Evolutionary conservation across 805 yeast species (phyloP).

Genomic region (Vanderwaltozyma yarrowii): DNA sequence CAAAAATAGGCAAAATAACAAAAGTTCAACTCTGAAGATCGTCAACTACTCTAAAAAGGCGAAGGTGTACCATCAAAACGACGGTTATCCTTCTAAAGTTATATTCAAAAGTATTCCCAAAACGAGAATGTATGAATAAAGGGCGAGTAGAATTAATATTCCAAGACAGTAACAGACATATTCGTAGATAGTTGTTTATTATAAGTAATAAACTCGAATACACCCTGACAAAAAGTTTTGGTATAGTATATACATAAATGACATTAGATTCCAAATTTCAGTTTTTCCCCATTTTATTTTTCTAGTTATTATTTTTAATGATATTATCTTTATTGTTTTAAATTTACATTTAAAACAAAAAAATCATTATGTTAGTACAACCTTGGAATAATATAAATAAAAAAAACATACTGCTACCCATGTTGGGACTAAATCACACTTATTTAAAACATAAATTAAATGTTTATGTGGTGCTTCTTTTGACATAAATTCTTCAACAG

Average conservation of each 20-base stretch:
- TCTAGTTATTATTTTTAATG: neutral
- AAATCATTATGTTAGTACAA: too few relatives aligned
- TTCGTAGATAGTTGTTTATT: conserved; percentile 33
- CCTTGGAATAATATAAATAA: conserved; percentile 4
- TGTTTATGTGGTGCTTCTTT: conserved; percentile 97
- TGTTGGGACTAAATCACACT: conserved; percentile 96
- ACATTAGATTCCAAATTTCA: neutral
- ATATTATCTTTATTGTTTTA: too few relatives aligned
- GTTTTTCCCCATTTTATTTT: too few relatives aligned
- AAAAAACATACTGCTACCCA: conserved; percentile 93
- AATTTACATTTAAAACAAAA: too few relatives aligned
- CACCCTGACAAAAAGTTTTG: conserved; percentile 87
- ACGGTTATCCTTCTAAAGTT: conserved; percentile 33
- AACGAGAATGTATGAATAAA: conserved; percentile 28
- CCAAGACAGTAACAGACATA: conserved; percentile 98
- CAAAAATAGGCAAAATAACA: conserved; percentile 6
- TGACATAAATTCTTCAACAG: conserved; percentile 85
- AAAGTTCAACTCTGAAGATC: conserved; percentile 71
- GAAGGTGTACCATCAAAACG: conserved; percentile 36
- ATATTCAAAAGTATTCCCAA: conserved; percentile 23
- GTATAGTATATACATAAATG: conserved; percentile 26
- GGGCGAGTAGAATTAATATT: conserved; percentile 59
- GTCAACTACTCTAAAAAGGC: conserved; percentile 34
- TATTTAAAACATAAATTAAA: conserved; percentile 85
- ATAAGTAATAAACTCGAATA: conserved; percentile 24